Evolutionary conservation across 2,329 filamentous ascomycete species (phyloP).

Genomic region (Ceratocystis papillata): DNA sequence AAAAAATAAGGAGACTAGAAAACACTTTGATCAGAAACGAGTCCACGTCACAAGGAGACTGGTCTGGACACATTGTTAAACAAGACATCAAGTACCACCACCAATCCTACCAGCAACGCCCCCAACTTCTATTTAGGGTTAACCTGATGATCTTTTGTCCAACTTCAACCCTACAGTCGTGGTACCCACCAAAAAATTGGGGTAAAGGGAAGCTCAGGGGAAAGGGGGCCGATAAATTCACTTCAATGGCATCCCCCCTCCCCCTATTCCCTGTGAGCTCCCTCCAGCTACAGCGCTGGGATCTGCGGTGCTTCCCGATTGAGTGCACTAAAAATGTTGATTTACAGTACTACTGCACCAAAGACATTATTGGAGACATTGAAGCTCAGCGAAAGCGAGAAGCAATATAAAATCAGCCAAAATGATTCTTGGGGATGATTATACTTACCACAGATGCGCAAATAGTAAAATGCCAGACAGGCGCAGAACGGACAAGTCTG

Average conservation of each 20-base stretch:
- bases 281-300: neutral
- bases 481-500: no score
- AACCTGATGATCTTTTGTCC: neutral
- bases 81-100: neutral
- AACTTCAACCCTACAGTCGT: neutral
- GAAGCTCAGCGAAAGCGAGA: neutral
- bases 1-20: neutral
- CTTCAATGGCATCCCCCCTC: neutral
- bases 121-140: neutral
- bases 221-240: neutral
- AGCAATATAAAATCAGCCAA: neutral
- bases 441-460: no score
- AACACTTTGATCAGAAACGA: neutral
- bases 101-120: no score
- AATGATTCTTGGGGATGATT: neutral
- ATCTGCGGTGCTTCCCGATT: neutral
- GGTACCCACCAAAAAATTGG: neutral
- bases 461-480: no score
- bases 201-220: neutral
- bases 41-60: neutral
- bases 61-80: slow-evolving; percentile 6
- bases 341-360: neutral
- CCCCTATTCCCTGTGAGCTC: neutral
- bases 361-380: neutral
- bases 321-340: neutral